Evolutionary conservation across 306 rosid species (phyloP), one percentile per base, ranked within the genome.

Genomic region (Fagus sylvatica): DNA sequence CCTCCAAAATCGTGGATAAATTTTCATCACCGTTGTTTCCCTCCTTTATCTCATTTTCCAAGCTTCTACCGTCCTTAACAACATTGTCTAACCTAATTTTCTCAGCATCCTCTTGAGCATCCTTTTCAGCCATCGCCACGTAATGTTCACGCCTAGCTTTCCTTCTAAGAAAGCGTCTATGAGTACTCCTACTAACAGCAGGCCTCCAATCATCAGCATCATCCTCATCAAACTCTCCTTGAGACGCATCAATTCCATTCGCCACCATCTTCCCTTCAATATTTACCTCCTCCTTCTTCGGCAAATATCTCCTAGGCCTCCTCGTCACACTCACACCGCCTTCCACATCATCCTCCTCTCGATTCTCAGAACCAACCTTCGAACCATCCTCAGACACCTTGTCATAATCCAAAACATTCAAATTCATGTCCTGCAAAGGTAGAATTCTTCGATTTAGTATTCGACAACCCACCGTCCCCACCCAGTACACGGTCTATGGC

Each of bases 131-230:
- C n/a, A 86, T 73, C 4, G 88, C 76, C 4, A 86, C 89, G 60
- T 75, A 64, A 57, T 83, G 42, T 67, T 89, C 90, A 0, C 93
- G 96, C 59, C 84, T 91, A 75, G 99, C 92, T 86, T 93, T 87
- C 82, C 99, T 89, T 85, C 97, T 86, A 22, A 89, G 77, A 80
- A 39, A 93, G 77, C 96, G 88, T 84, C 99, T 91, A 73, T 89
- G 97, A 40, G 99, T 91, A 80, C 97, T 95, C 56, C 97, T 85
- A 81, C 98, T 86, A 48, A 93, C 98, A 49, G 99, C 98, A 57
- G 98, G 98, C 87, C 82, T 85, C 99, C 99, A 95, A 73, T 93
- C 93, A 57, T 87, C 94, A 43, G 74, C 90, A 82, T 79, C 75
- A 51, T 22, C 28, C 28, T 79, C 94, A 80, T 91, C 91, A 76